Evolutionary conservation across 2,329 filamentous ascomycete species (phyloP).

Genomic region (Penicillium sp.): DNA sequence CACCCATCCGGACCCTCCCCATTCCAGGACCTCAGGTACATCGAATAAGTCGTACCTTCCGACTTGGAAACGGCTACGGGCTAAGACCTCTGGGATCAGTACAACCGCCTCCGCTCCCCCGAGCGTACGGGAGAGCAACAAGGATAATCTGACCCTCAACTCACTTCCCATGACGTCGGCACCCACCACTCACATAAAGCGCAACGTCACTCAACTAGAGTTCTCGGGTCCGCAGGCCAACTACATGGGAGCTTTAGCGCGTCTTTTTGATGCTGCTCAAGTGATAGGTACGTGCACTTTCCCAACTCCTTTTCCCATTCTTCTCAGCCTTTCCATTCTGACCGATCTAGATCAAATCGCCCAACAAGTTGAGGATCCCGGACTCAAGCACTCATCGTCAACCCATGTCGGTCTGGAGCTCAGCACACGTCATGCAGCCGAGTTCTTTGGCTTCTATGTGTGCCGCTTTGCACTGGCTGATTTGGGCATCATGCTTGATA

Average conservation of each 20-base stretch:
- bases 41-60: slow-evolving; percentile 76
- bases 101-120: slow-evolving; percentile 34
- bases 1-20: slow-evolving; percentile 37
- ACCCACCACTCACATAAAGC: slow-evolving; percentile 65
- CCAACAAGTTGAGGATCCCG: slow-evolving; percentile 92
- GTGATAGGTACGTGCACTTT: slow-evolving; percentile 67
- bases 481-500: slow-evolving; percentile 81
- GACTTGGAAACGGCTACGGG: slow-evolving; percentile 85
- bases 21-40: slow-evolving; percentile 56
- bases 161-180: slow-evolving; percentile 73
- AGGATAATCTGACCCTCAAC: slow-evolving; percentile 66
- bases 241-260: slow-evolving; percentile 89
- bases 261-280: slow-evolving; percentile 90
- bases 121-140: slow-evolving; percentile 49
- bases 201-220: slow-evolving; percentile 66
- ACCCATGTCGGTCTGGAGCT: slow-evolving; percentile 95
- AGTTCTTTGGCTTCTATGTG: slow-evolving; percentile 97
- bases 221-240: slow-evolving; percentile 82
- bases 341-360: slow-evolving; percentile 77
- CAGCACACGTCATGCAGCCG: slow-evolving; percentile 86
- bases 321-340: slow-evolving; percentile 2
- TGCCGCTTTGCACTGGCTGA: slow-evolving; percentile 93
- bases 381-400: slow-evolving; percentile 84
- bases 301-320: background rate
- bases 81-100: slow-evolving; percentile 77